Evolutionary conservation across 2,329 filamentous ascomycete genomes (phyloP).

Genomic region (Harringtonia lauricola): DNA sequence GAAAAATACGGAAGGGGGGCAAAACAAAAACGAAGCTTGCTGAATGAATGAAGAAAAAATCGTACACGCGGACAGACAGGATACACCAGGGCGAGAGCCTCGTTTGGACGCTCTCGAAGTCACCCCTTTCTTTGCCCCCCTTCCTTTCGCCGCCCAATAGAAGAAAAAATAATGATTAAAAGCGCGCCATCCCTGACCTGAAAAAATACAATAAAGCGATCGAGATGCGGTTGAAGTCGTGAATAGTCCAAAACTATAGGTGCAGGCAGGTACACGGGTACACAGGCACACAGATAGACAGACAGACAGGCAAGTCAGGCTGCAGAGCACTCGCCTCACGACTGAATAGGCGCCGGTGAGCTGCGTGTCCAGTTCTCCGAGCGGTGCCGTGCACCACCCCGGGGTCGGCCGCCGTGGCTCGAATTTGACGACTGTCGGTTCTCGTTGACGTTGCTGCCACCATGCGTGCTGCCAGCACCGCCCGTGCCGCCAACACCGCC

Average conservation of each 20-base stretch:
- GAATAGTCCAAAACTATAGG: no score
- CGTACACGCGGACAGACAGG: not conserved
- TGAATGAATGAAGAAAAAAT: not conserved
- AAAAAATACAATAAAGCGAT: not conserved
- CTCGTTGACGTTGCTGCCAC: constrained; percentile 5
- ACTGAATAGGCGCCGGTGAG: constrained; percentile 6
- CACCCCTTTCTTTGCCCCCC: not conserved
- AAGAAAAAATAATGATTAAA: no score
- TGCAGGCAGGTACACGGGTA: no score
- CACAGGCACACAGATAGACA: no score
- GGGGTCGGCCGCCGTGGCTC: constrained; percentile 4
- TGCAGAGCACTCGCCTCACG: not conserved
- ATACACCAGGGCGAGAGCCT: not conserved
- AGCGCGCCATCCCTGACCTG: no score
- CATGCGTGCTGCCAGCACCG: not conserved
- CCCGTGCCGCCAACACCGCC: not conserved
- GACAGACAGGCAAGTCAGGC: not conserved
- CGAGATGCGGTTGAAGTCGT: not conserved
- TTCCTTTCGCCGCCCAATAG: not conserved
- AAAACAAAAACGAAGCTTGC: no score
- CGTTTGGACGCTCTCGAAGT: no score
- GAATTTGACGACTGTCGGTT: not conserved
- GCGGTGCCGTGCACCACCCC: constrained; percentile 7
- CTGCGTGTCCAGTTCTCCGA: constrained; percentile 9
- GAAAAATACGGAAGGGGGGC: no score